Percentiles rank a stretch among this genome's conserved stretches.
phyloP scores from a whole-genome alignment of 2,329 filamentous ascomycete genomes.

The Phialophora tarda region DNA sequence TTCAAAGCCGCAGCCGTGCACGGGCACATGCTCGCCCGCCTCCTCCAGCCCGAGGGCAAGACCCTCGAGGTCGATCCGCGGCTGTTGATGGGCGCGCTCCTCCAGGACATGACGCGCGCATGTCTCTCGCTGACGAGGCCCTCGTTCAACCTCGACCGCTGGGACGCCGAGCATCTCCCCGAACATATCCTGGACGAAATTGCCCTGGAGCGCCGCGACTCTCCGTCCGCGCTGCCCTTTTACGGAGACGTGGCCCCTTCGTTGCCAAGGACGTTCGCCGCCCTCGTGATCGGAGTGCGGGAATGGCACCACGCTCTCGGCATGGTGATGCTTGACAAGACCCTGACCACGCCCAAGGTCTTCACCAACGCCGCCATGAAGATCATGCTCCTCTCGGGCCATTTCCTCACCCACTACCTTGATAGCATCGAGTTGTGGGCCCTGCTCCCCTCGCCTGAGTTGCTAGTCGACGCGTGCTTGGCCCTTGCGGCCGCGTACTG shows the following conservation, averaged over 20 bases:
- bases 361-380: constrained; percentile 11
- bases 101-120: constrained; percentile 19
- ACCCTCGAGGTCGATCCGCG: constrained; percentile 4
- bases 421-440: constrained; percentile 8
- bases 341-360: neutral
- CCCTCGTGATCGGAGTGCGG: neutral
- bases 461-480: constrained; percentile 9
- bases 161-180: constrained; percentile 15
- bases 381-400: constrained; percentile 5
- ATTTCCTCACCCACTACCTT: constrained; percentile 15
- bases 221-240: constrained; percentile 9
- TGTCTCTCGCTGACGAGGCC: constrained; percentile 19
- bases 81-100: constrained; percentile 13
- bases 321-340: constrained; percentile 2
- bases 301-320: constrained; percentile 14
- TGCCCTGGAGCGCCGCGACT: neutral
- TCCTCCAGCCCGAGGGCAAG: constrained; percentile 18
- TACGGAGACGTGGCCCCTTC: neutral
- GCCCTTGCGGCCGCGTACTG: constrained; percentile 12
- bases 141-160: constrained; percentile 21
- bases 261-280: neutral
- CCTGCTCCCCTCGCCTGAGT: neutral
- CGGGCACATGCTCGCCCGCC: constrained; percentile 13
- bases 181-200: constrained; percentile 1
- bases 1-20: constrained; percentile 23